Evolutionary conservation across 1,284 basidiomycete species (phyloP).

Genomic region (Malassezia psittaci): DNA sequence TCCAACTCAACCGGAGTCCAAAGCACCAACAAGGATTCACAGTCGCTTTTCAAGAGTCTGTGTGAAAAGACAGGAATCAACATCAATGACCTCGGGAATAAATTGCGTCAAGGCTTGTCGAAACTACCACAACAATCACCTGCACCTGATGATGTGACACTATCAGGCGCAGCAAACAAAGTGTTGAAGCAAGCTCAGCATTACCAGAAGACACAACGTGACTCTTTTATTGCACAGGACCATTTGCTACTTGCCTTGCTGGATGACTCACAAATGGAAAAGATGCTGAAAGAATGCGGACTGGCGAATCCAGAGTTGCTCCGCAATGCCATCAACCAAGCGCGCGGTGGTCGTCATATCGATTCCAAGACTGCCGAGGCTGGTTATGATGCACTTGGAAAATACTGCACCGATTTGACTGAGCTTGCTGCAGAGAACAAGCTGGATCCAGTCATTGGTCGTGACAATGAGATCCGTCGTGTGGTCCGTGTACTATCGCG

Average conservation of each 20-base stretch:
- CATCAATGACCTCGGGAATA: constrained; percentile 45
- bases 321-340: constrained; percentile 68
- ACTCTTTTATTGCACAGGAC: constrained; percentile 86
- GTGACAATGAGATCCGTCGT: constrained; percentile 43
- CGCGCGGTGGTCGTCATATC: constrained; percentile 68
- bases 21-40: constrained; percentile 41
- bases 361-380: constrained; percentile 62
- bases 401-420: constrained; percentile 51
- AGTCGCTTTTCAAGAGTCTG: constrained; percentile 63
- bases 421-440: constrained; percentile 54
- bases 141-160: constrained; percentile 36
- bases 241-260: constrained; percentile 65
- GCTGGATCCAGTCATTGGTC: constrained; percentile 56
- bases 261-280: constrained; percentile 60
- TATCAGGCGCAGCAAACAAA: constrained; percentile 31
- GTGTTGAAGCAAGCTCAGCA: constrained; percentile 37
- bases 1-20: constrained; percentile 32
- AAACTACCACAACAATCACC: constrained; percentile 44
- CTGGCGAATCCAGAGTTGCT: constrained; percentile 61
- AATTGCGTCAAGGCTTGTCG: constrained; percentile 30
- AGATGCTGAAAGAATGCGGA: constrained; percentile 63
- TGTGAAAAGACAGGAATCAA: constrained; percentile 69
- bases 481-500: constrained; percentile 46
- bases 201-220: constrained; percentile 54
- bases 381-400: constrained; percentile 46